Base-by-base conservation (phyloP, 331 rosid species). In the Dryas integrifolia region DNA sequence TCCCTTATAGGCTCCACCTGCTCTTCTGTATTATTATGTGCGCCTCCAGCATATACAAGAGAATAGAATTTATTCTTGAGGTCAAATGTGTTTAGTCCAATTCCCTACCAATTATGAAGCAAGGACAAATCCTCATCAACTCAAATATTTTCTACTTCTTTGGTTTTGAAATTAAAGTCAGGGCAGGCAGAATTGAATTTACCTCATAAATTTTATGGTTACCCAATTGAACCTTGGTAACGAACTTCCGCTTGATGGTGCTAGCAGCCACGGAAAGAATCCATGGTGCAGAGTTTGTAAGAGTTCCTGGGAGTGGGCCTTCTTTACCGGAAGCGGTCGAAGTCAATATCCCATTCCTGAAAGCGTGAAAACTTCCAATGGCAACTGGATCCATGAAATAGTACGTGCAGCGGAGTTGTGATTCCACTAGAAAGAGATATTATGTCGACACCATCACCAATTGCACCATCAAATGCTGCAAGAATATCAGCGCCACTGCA, bases 371-470 rank as follows among this genome's bases (percentile, higher is more conserved):
- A 43, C 88, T 66, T 15, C 91, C 91, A 67, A 87, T 80, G 7
- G 88, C 68, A 5, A 24, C 30, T 12, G 16, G 12, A 53, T 83
- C 76, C 1, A 4, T 52, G 51, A 88, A 85, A 65, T 87, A 87
- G n/a, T n/a, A n/a, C n/a, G 49, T 66, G 50, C 18, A 0, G 0
- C 26, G 67, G 38, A 16, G 0, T 26, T 26, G 35, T 26, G 4
- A 73, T 68, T 52, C 86, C 85, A 24, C 79, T 0, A 1, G 95
- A 88, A 30, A 75, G 0, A 0, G 91, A 77, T 64, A 89, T 45
- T 58, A 88, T 67, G 49, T 88, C 88, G 8, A 88, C 90, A 26
- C 92, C 90, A 46, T 88, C 92, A 0, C 87, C 86, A 30, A 88
- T 85, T 43, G 92, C 92, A 77, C 82, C 82, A 73, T 87, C 86